These are phyloP conservation scores for Cyamopsis tetragonoloba DNA, from an alignment of 306 rosid species.

Conservation along the genomic window DNA sequence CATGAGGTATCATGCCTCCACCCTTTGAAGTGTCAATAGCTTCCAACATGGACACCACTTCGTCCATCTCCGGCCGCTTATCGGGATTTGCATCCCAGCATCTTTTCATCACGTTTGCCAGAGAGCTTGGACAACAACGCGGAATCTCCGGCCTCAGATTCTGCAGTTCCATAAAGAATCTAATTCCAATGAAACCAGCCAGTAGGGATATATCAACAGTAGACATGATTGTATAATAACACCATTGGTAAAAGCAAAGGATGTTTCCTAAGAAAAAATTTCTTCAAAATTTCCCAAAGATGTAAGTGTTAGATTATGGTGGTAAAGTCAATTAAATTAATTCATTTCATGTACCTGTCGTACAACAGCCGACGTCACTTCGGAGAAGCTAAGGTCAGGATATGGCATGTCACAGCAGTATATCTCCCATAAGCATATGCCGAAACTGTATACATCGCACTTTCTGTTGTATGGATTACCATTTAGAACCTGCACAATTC, in stretches of 20 bases:
- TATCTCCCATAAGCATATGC: constrained; percentile 97
- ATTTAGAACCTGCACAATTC: constrained; percentile 79
- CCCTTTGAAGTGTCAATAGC: constrained; percentile 93
- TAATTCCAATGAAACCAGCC: neutral
- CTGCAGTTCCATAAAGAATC: constrained; percentile 47
- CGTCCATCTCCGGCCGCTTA: constrained; percentile 96
- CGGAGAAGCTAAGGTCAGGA: constrained; percentile 94
- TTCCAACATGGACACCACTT: constrained; percentile 85
- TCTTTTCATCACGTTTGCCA: constrained; percentile 97
- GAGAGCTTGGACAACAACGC: constrained; percentile 95
- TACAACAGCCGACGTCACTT: constrained; percentile 95
- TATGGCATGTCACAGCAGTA: constrained; percentile 99
- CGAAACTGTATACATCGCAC: constrained; percentile 93
- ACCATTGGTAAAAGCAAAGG: neutral
- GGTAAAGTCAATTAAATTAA: neutral
- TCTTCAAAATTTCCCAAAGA: neutral
- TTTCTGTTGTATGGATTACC: constrained; percentile 93
- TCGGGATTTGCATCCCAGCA: constrained; percentile 99
- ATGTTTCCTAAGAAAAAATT: neutral
- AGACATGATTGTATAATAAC: neutral
- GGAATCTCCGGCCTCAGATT: constrained; percentile 98
- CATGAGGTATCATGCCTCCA: constrained; percentile 95
- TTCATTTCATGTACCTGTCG: constrained; percentile 59
- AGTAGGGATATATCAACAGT: neutral
- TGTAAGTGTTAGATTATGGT: neutral